These are phyloP conservation scores for Phascolomyces articulosus DNA, from an alignment of 371 early-diverging fungal species.

Conservation along the genomic window DNA sequence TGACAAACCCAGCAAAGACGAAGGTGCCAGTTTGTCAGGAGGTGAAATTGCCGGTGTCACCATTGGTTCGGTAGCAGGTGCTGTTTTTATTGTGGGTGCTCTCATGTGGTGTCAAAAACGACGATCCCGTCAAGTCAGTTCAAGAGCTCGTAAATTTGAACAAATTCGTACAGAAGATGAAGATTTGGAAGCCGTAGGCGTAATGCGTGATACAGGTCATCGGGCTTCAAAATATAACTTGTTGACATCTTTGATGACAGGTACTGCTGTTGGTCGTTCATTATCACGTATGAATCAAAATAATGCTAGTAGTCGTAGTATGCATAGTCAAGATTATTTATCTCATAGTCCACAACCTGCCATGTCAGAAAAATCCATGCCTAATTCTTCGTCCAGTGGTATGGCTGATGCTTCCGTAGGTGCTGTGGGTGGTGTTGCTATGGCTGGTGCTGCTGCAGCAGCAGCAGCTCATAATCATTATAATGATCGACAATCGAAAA, in stretches of 20 bases:
- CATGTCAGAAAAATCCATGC: not conserved
- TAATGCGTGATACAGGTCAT: not conserved
- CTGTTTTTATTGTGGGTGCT: constrained; percentile 13
- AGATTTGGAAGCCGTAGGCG: not conserved
- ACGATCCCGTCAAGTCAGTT: constrained; percentile 10
- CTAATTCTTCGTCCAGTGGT: not conserved
- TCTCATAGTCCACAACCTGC: not conserved
- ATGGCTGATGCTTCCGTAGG: not conserved
- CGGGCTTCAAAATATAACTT: constrained; percentile 16
- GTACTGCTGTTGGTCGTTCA: constrained; percentile 10
- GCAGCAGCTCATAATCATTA: not conserved
- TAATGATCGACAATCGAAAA: constrained; percentile 10
- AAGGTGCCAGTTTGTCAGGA: constrained; percentile 9
- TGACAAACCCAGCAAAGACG: not conserved
- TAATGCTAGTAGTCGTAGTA: not conserved
- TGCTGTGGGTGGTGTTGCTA: not conserved
- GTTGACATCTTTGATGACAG: constrained; percentile 1
- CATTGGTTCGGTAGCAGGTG: constrained; percentile 30
- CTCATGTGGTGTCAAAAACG: constrained; percentile 18
- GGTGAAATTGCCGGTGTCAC: constrained; percentile 27
- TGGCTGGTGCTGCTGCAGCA: not conserved
- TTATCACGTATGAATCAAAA: constrained; percentile 8
- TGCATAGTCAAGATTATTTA: not conserved
- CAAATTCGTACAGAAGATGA: constrained; percentile 16
- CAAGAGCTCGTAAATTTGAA: constrained; percentile 19